These are phyloP conservation scores for Letharia columbiana DNA, from an alignment of 495 filamentous ascomycete genomes.

Conservation along the genomic window DNA sequence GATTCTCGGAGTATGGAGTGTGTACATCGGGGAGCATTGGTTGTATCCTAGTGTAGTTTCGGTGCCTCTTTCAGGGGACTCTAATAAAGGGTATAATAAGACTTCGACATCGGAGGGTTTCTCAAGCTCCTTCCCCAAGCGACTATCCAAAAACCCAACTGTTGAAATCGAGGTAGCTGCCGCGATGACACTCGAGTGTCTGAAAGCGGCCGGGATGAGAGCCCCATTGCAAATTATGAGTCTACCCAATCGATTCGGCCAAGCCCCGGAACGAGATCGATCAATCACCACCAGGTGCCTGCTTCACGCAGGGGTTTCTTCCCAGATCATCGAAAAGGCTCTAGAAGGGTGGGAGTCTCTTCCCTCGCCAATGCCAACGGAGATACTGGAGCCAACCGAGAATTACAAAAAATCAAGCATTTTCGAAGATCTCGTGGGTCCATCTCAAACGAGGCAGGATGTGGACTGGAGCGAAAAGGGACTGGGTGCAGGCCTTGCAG, in stretches of 20 bases:
- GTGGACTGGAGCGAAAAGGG: constrained; percentile 11
- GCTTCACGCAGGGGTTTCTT: not conserved
- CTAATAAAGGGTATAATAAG: not conserved
- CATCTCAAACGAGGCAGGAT: not conserved
- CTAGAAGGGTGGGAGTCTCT: not conserved
- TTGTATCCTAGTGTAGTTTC: not conserved
- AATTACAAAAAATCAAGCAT: not conserved
- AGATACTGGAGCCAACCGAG: not conserved
- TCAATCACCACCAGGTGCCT: not conserved
- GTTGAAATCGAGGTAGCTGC: not conserved
- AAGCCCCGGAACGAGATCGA: not conserved
- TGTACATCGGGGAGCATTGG: not conserved
- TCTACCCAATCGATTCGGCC: not conserved
- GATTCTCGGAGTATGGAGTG: constrained; percentile 9
- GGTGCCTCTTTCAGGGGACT: not conserved
- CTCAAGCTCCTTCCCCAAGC: not conserved
- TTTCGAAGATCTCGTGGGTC: not conserved
- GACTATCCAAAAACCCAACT: not conserved
- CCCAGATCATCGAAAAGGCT: not conserved
- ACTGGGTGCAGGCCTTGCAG: not conserved
- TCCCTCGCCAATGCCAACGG: not conserved
- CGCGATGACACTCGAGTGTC: not conserved
- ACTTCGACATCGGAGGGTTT: not conserved
- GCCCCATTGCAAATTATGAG: not conserved
- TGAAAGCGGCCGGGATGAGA: not conserved